phyloP scores from a whole-genome alignment of 75 land plant genomes.

The Pinus tabuliformis region DNA sequence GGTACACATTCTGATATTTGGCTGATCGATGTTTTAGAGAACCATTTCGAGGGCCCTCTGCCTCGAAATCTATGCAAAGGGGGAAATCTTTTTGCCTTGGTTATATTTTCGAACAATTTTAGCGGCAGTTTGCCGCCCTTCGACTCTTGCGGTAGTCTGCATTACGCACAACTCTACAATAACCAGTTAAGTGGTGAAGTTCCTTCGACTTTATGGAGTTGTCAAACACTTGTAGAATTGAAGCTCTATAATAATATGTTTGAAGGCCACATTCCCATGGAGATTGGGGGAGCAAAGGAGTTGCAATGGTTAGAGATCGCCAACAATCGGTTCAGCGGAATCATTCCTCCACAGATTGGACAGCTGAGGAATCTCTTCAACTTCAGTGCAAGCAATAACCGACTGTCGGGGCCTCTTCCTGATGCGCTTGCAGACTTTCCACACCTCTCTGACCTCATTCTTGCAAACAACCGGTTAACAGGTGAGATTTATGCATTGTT shows the following conservation, averaged over 20 bases:
- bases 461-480: conserved; percentile 18
- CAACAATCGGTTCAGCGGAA: conserved; percentile 11
- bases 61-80: conserved; percentile 21
- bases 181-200: too few relatives aligned
- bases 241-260: too few relatives aligned
- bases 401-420: conserved; percentile 22
- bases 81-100: conserved; percentile 4
- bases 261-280: too few relatives aligned
- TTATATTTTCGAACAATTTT: conserved; percentile 12
- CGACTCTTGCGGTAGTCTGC: background rate
- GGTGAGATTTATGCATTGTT: conserved; percentile 25
- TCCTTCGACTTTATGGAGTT: too few relatives aligned
- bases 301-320: too few relatives aligned
- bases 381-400: conserved; percentile 8
- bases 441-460: too few relatives aligned
- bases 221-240: too few relatives aligned
- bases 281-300: too few relatives aligned
- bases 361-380: conserved; percentile 17
- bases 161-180: too few relatives aligned
- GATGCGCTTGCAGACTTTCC: conserved; percentile 2
- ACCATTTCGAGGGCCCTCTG: conserved; percentile 16
- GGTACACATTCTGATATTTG: too few relatives aligned
- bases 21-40: conserved; percentile 8
- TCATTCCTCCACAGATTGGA: conserved; percentile 22
- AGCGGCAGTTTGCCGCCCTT: conserved; percentile 11